These are phyloP conservation scores for Globisporangium radiosum DNA, from an alignment of 352 stramenopile species.

Conservation along the genomic window DNA sequence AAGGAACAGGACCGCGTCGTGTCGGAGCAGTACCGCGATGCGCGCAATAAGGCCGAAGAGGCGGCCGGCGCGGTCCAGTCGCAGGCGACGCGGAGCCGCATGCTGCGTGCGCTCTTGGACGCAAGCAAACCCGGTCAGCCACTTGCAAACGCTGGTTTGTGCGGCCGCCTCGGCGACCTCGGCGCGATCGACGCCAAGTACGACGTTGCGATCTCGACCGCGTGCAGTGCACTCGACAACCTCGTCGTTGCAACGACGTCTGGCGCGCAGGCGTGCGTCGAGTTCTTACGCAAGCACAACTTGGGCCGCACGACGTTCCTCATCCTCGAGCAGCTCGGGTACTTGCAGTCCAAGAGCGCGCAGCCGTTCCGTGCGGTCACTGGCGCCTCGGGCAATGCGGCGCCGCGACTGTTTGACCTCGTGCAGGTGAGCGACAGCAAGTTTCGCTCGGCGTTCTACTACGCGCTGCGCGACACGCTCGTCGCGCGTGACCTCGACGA, in stretches of 20 bases:
- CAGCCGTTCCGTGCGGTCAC: constrained; percentile 58
- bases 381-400: constrained; percentile 33
- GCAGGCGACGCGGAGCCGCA: constrained; percentile 62
- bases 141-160: constrained; percentile 90
- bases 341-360: constrained; percentile 60
- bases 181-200: constrained; percentile 94
- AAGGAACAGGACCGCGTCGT: constrained; percentile 43
- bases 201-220: constrained; percentile 97
- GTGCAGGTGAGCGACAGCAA: constrained; percentile 84
- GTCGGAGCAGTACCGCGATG: constrained; percentile 53
- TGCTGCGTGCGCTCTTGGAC: constrained; percentile 89
- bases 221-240: constrained; percentile 93
- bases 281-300: constrained; percentile 93
- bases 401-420: constrained; percentile 84
- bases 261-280: constrained; percentile 93
- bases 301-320: constrained; percentile 96
- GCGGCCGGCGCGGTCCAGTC: constrained; percentile 57
- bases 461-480: constrained; percentile 95
- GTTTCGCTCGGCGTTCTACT: constrained; percentile 94
- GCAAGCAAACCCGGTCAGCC: constrained; percentile 85
- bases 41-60: constrained; percentile 74
- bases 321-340: constrained; percentile 96
- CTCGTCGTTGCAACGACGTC: constrained; percentile 96
- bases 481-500: constrained; percentile 95
- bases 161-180: constrained; percentile 96